Evolutionary conservation across 345 rosid species (phyloP), one percentile per base, ranked within the genome.

Genomic region (Pistacia vera): DNA sequence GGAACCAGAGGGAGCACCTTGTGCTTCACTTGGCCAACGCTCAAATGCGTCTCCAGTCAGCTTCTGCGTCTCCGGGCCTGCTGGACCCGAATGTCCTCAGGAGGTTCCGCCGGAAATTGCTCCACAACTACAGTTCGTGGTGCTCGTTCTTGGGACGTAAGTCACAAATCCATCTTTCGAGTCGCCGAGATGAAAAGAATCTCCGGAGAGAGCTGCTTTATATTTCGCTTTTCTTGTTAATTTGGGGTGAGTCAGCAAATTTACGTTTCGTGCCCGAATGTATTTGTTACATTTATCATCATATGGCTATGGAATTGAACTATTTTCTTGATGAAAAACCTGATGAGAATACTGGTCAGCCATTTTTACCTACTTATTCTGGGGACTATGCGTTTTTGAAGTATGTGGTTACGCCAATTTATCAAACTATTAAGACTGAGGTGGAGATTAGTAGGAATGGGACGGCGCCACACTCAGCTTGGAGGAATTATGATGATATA

Each of bases 401-500:
- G 77, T 57, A 33, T 11, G 82, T 92, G 9, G 92, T 95, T 4
- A 90, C 81, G 81, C 97, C 97, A 2, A 80, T 95, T 65, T 95
- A 92, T 77, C 61, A 77, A 6, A 92, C 97, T 0, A 78, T 92
- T 3, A 52, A 78, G 81, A 72, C 68, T 38, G 98, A 95, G 83
- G 85, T 88, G 36, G 85, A 86, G 51, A 83, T 79, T 65, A 91
- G 98, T 68, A 79, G 83, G 75, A 86, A 95, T 61, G 98, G 98
- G 49, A 91, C 87, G 1, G 83, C 81, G 55, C 91, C 95, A 20
- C 98, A 93, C 80, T 87, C 95, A 2, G 90, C 90, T 5, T 95
- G 98, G 98, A 82, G 98, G 84, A 95, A 95, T 75, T 95, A 95
- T 60, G 98, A 95, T 73, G 98, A 95, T 80, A 76, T 95, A 44